phyloP scores from a whole-genome alignment of 2,329 filamentous ascomycete species.

The Alternaria sp. region DNA sequence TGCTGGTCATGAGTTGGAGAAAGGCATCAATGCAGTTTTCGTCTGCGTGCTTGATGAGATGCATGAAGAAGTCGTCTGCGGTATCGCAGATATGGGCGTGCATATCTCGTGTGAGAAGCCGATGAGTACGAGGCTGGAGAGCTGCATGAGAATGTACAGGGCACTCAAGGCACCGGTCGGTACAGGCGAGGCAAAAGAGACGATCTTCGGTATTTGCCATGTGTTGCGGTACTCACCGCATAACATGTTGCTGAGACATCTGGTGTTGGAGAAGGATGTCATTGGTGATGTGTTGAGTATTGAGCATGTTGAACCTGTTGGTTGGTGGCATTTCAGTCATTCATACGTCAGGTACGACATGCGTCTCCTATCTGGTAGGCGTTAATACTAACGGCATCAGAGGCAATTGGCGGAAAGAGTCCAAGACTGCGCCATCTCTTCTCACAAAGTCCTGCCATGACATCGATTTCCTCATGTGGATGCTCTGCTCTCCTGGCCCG shows the following conservation, averaged over 20 bases:
- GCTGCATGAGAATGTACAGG: conserved; percentile 77
- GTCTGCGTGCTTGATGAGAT: conserved; percentile 85
- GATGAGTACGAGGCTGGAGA: conserved; percentile 76
- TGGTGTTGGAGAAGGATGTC: conserved; percentile 75
- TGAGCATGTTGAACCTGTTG: conserved; percentile 92
- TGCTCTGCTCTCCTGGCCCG: conserved; percentile 75
- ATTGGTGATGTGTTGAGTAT: conserved; percentile 87
- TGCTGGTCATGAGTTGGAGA: conserved; percentile 23
- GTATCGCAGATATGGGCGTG: conserved; percentile 70
- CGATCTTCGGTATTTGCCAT: conserved; percentile 88
- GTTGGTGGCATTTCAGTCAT: conserved; percentile 87
- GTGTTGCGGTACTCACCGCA: conserved; percentile 93
- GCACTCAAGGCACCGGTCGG: conserved; percentile 53
- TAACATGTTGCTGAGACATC: conserved; percentile 80
- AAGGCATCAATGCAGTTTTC: conserved; percentile 64
- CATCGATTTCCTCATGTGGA: conserved; percentile 90
- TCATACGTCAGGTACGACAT: conserved; percentile 66
- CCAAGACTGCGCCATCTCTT: conserved; percentile 77
- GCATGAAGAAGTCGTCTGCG: conserved; percentile 81
- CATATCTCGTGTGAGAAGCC: conserved; percentile 98
- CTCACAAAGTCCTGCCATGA: conserved; percentile 97
- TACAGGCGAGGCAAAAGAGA: conserved; percentile 7
- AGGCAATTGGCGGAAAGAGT: conserved; percentile 90
- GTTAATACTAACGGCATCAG: conserved; percentile 48
- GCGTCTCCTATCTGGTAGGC: too few relatives aligned